Evolutionary conservation across 148 eudicot genomes (phyloP).

Genomic region (Camellia granthamiana): DNA sequence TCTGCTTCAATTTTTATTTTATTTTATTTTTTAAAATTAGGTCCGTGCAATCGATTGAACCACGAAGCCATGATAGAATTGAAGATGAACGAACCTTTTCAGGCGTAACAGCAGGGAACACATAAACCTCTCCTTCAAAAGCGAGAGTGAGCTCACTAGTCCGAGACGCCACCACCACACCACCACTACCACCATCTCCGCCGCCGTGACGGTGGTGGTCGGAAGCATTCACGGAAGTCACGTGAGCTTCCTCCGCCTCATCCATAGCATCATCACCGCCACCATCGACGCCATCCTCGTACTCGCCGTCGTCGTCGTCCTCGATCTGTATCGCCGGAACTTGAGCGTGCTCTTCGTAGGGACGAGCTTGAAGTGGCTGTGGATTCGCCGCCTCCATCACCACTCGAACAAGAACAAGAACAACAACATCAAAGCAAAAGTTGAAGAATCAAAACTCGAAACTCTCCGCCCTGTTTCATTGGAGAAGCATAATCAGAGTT

Average conservation of each 20-base stretch:
- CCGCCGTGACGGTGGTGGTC: background rate
- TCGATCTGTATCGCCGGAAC: background rate
- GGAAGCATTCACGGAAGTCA: background rate
- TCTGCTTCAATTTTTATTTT: background rate
- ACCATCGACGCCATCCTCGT: constrained; percentile 10
- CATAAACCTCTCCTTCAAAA: constrained; percentile 42
- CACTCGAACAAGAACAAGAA: background rate
- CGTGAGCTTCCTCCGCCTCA: constrained; percentile 6
- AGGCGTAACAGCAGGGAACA: constrained; percentile 36
- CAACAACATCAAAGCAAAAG: background rate
- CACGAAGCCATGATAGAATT: background rate
- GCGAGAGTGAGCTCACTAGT: constrained; percentile 37
- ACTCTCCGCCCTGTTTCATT: constrained; percentile 12
- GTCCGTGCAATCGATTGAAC: background rate
- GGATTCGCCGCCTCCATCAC: constrained; percentile 20
- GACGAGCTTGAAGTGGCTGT: constrained; percentile 18
- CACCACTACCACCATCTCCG: constrained; percentile 1
- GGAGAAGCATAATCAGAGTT: background rate
- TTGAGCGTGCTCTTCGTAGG: constrained; percentile 6
- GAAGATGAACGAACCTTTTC: constrained; percentile 26
- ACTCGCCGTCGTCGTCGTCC: constrained; percentile 5
- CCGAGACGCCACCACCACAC: constrained; percentile 8
- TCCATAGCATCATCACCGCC: constrained; percentile 10
- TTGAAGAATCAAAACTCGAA: background rate
- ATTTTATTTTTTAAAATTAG: background rate